These are phyloP conservation scores for Claviceps digitariae DNA, from an alignment of 2,329 filamentous ascomycete species.

Conservation along the genomic window DNA sequence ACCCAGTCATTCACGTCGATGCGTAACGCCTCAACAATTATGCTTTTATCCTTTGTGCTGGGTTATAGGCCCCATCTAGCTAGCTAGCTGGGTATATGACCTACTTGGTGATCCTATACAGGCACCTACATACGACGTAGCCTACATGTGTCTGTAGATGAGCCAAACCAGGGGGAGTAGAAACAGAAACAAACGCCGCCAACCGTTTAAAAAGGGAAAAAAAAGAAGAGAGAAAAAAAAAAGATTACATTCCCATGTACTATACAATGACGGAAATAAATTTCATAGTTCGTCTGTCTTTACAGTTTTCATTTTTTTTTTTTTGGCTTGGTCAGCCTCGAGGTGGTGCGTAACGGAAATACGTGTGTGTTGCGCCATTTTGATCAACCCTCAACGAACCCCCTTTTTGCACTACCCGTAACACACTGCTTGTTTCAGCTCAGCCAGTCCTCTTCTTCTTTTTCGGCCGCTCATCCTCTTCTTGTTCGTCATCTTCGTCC, in stretches of 20 bases:
- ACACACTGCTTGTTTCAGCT: neutral
- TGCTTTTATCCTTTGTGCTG: too few relatives aligned
- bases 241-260: neutral
- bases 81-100: too few relatives aligned
- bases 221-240: neutral
- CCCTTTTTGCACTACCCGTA: neutral
- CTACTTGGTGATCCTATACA: too few relatives aligned
- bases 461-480: conserved; percentile 35
- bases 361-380: neutral
- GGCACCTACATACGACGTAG: too few relatives aligned
- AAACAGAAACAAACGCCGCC: neutral
- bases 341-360: neutral
- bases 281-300: too few relatives aligned
- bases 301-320: too few relatives aligned
- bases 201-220: too few relatives aligned
- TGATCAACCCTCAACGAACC: neutral
- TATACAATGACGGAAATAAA: too few relatives aligned
- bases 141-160: too few relatives aligned
- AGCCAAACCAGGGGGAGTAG: neutral
- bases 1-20: too few relatives aligned
- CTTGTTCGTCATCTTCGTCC: conserved; percentile 34
- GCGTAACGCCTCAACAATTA: too few relatives aligned
- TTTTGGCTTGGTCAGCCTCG: neutral
- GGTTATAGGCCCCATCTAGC: too few relatives aligned
- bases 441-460: conserved; percentile 33